Base-by-base conservation (phyloP, 2,329 filamentous ascomycete genomes). In the Aspergillus chevalieri region DNA sequence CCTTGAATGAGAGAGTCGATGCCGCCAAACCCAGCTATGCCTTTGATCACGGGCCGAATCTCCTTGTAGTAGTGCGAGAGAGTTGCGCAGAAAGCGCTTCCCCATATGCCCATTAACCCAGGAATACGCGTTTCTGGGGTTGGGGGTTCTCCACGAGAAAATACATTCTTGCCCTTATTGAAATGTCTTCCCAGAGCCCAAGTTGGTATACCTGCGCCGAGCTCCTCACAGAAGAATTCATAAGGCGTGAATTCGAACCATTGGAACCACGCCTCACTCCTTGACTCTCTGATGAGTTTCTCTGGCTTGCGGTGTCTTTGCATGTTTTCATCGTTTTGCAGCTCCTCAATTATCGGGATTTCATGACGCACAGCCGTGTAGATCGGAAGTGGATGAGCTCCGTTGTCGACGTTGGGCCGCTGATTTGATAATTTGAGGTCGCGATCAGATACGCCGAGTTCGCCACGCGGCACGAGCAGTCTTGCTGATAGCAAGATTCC, bases 201-300 rank as follows among this genome's bases (percentile, higher is more conserved):
- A 0, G 89, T 95, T 0, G 93, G 93, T 52, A 98, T 96, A 3
- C 93, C 92, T 2, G 92, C 90, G 21, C 80, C 80, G 46, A 95
- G 84, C 63, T 96, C 92, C 68, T 97, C 92, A 59, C 90, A 95
- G 68, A 93, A 96, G 65, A 96, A 86, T 66, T 97, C 92, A 63
- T 94, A 96, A 0, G 92, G 92, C 0, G 89, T 94, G 61, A 92
- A 86, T 63, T 98, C 93, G 58, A 93, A 96, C 92, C 93, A 97
- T 61, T 98, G 92, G 61, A 97, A 98, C 88, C 91, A 97, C 2
- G 89, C 79, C 62, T 94, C 86, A 52, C 78, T 71, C 48, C 69
- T 71, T 3, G 78, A 75, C 50, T 76, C 72, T 34, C 69, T 73
- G 52, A 76, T 72, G 2, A 69, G 60, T 52, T 61, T 66, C 52